Base-by-base conservation (phyloP, 2,329 filamentous ascomycete species). In the Aspergillus tamarii region DNA sequence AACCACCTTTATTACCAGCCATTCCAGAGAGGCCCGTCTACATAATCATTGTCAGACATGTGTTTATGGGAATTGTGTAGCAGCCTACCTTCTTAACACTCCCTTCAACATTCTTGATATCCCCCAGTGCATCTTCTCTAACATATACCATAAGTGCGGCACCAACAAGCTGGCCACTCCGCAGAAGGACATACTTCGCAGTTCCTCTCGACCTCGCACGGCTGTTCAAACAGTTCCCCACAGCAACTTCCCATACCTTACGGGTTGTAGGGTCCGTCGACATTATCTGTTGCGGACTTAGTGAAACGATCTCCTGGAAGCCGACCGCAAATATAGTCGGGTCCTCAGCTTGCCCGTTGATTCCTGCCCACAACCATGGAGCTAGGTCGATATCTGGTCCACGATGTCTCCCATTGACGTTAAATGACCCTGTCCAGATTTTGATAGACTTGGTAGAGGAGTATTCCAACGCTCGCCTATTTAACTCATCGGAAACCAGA, bases 261-360 rank as follows among this genome's bases (percentile, higher is more conserved):
- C 94, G 92, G 60, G 92, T 87, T 3, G 89, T 88, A 1, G 95
- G 95, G 75, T 99, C 94, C 64, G 94, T 98, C 68, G 96, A 97
- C 93, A 99, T 97, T 73, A 99, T 98, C 74, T 99, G 95, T 76
- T 98, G 94, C 19, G 96, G 95, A 71, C 93, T 97, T 54, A 99
- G 83, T 74, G 97, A 92, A n/a, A 99, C 95, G 66, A 99, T 98
- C 78, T 99, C 95, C 75, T 99, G 95, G 72, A 99, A 98, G 0
- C 93, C 95, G 19, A 97, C 89, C 9, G 91, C 93, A 58, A 96
- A 89, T 43, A 99, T 91, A 63, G 94, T 91, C 7, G 95, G 94
- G 65, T 91, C 88, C 54, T 85, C 81, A 52, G 84, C 79, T n/a
- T 83, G 81, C 21, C 77, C 70, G 56, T 87, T 83, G 4, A 87